These are phyloP conservation scores for Backusella morwellensis DNA, from an alignment of 192 early-diverging fungal genomes.

Conservation along the genomic window DNA sequence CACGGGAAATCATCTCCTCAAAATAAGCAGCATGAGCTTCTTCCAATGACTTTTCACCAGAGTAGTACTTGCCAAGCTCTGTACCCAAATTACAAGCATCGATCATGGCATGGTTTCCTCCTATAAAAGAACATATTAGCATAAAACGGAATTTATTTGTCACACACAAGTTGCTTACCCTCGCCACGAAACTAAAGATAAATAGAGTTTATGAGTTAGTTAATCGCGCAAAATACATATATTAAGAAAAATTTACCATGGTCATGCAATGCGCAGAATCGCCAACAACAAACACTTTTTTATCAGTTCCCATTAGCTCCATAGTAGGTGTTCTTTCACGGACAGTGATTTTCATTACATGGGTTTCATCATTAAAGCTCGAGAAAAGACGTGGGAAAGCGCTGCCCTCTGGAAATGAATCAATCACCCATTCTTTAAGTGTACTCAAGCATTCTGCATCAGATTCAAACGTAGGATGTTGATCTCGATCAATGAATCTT, in stretches of 20 bases:
- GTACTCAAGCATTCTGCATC: not conserved
- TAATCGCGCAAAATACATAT: too few relatives aligned
- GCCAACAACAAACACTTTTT: conserved; percentile 9
- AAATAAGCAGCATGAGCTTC: conserved; percentile 1
- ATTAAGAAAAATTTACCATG: not conserved
- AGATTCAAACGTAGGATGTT: not conserved
- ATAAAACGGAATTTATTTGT: not conserved
- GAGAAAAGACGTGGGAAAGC: not conserved
- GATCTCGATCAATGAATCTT: not conserved
- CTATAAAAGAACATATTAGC: not conserved
- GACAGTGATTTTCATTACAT: not conserved
- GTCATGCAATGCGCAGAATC: conserved; percentile 28
- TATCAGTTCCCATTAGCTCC: not conserved
- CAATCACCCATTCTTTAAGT: not conserved
- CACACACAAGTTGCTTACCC: conserved; percentile 8
- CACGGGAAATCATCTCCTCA: conserved; percentile 5
- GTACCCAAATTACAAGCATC: conserved; percentile 17
- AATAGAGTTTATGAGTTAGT: too few relatives aligned
- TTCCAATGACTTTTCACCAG: conserved; percentile 4
- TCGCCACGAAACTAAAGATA: conserved; percentile 7
- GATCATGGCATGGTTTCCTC: conserved; percentile 23
- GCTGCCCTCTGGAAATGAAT: not conserved
- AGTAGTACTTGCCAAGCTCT: not conserved
- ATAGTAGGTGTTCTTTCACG: conserved; percentile 8
- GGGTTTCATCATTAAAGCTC: not conserved